Evolutionary conservation across 148 eudicot species (phyloP).

Genomic region (Nepenthes gracilis): DNA sequence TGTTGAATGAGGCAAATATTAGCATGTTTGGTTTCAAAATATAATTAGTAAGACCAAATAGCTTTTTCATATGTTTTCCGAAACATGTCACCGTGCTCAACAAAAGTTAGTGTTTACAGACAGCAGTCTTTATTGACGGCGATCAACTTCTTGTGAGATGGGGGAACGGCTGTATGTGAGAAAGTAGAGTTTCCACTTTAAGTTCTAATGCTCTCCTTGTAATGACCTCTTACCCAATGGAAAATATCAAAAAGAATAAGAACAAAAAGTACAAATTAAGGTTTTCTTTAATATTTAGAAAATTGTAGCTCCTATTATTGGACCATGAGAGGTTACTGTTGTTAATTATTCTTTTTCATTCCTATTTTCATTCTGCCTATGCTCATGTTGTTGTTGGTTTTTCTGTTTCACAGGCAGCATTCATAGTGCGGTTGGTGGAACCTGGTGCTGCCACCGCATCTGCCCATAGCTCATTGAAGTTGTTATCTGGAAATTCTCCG

Average conservation of each 20-base stretch:
- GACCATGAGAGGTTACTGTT: too few relatives aligned
- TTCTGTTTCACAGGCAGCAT: constrained; percentile 53
- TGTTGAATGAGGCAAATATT: background rate
- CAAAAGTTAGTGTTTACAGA: too few relatives aligned
- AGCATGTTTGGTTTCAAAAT: background rate
- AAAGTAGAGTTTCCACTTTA: too few relatives aligned
- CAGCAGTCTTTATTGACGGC: too few relatives aligned
- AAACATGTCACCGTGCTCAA: too few relatives aligned
- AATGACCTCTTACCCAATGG: background rate
- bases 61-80: background rate
- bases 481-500: constrained; percentile 34
- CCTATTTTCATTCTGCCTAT: background rate
- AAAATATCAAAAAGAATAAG: background rate
- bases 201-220: background rate
- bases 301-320: too few relatives aligned
- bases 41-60: background rate
- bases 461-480: constrained; percentile 43
- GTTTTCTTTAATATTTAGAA: too few relatives aligned
- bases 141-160: too few relatives aligned
- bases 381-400: background rate
- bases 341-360: background rate
- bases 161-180: too few relatives aligned
- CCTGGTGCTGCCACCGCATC: constrained; percentile 55
- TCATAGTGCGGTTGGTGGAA: constrained; percentile 61
- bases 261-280: background rate